Evolutionary conservation across 2,329 filamentous ascomycete genomes (phyloP), one percentile per base, ranked within the genome.

Genomic region (Pseudonectria buxi): DNA sequence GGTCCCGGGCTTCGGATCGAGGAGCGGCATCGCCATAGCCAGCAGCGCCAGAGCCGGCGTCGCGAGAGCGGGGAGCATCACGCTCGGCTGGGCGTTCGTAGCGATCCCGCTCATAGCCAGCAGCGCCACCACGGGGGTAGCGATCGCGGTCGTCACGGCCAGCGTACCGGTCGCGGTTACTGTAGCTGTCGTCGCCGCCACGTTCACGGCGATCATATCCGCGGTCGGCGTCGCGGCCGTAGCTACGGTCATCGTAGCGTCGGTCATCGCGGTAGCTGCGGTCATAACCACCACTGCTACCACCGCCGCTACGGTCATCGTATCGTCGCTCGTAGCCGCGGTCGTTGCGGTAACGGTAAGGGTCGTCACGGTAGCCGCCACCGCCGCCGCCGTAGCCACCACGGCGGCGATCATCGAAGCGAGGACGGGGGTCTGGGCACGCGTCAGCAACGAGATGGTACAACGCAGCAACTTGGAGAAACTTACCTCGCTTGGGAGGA

Each of bases 401-500:
- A 46, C 79, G 72, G 45, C 78, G 74, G 54, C 80, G 75, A 41
- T 82, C 78, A 44, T 83, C 80, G 55, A 61, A 76, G 51, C 65
- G 61, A 36, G 56, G 59, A 37, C 63, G 61, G 14, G 59, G 59
- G 36, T 67, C 64, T 64, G 11, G 28, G 18, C 26, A 13, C 6
- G 4, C n/a, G 32, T 47, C 30, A 54, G 40, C 25, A 40, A 34
- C 7, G 7, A 35, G 24, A 11, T 6, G 25, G 27, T n/a, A 32
- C 12, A 16, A 22, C 4, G 18, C 18, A 18, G 18, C 33, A 9
- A 16, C 6, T 24, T 24, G 4, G 10, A 18, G 4, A 22, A 25
- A 69, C 83, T 71, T 70, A 92, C 89, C 89, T 73, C 92, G 78
- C 81, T 98, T 98, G 46, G 92, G 92, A 44, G 92, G 92, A 34